These are phyloP conservation scores for Phytophthora megakarya DNA, from an alignment of 352 stramenopile species.

Conservation along the genomic window DNA sequence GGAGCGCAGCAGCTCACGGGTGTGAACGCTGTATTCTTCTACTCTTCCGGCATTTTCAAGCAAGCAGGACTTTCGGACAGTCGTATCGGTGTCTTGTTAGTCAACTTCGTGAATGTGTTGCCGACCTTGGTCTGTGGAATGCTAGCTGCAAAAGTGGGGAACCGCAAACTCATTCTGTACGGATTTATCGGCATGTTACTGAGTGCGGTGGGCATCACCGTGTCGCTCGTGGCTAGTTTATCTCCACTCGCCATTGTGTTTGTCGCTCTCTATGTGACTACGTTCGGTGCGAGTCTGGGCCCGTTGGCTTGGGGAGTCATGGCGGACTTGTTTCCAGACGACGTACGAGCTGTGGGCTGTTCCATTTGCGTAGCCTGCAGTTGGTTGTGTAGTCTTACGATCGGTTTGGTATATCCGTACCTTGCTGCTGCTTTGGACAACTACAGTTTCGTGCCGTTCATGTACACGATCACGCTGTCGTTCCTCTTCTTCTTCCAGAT, in stretches of 20 bases:
- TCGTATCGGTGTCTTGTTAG: conserved; percentile 51
- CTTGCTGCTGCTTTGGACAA: conserved; percentile 44
- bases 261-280: conserved; percentile 47
- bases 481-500: conserved; percentile 46
- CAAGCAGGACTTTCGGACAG: conserved; percentile 54
- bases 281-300: conserved; percentile 52
- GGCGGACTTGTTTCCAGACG: conserved; percentile 59
- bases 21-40: conserved; percentile 73
- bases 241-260: conserved; percentile 51
- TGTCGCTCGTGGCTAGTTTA: conserved; percentile 34
- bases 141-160: conserved; percentile 42
- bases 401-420: conserved; percentile 63
- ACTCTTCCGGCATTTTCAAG: conserved; percentile 67
- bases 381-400: conserved; percentile 52
- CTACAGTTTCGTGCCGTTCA: conserved; percentile 58
- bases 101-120: conserved; percentile 61
- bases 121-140: conserved; percentile 44
- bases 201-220: conserved; percentile 51
- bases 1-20: conserved; percentile 56
- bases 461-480: conserved; percentile 50
- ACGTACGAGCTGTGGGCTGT: conserved; percentile 43
- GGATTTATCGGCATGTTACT: conserved; percentile 52
- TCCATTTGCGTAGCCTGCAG: conserved; percentile 53
- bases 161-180: conserved; percentile 49
- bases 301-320: conserved; percentile 56